phyloP scores from a whole-genome alignment of 2,329 filamentous ascomycete genomes.

The Gnomoniopsis smithogilvyi region DNA sequence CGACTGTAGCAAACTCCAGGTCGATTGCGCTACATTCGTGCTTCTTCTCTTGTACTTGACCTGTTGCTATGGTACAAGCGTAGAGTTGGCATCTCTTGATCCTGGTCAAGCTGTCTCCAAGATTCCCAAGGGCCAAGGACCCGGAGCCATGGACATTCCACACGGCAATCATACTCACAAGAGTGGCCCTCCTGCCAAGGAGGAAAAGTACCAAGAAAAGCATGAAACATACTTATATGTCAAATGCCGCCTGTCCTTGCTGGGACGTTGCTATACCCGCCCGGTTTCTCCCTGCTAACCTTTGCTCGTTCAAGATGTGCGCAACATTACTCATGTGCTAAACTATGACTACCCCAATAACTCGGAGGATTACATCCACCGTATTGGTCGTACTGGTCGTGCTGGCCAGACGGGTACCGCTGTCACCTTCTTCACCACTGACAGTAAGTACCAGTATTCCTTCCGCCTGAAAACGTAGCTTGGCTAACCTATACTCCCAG shows the following conservation, averaged over 20 bases:
- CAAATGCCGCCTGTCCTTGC: conserved; percentile 43
- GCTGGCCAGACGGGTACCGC: conserved; percentile 93
- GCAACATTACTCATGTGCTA: conserved; percentile 99
- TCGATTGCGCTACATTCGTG: conserved; percentile 65
- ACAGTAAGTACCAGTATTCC: conserved; percentile 68
- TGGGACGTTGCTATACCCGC: conserved; percentile 60
- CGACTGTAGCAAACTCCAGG: conserved; percentile 53
- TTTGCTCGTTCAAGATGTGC: conserved; percentile 83
- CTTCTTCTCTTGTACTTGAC: conserved; percentile 71
- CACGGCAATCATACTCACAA: conserved; percentile 51
- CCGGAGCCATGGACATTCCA: conserved; percentile 50
- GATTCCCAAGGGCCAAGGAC: conserved; percentile 56
- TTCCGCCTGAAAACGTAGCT: not conserved
- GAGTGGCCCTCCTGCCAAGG: conserved; percentile 57
- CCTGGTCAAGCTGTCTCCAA: conserved; percentile 66
- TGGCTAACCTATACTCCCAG: conserved; percentile 46
- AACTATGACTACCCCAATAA: conserved; percentile 99
- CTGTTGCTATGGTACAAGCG: conserved; percentile 64
- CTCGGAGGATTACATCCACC: conserved; percentile 96
- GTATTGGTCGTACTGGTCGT: conserved; percentile 93
- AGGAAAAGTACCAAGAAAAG: conserved; percentile 47
- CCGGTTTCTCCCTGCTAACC: conserved; percentile 70
- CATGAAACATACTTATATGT: conserved; percentile 50
- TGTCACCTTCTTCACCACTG: conserved; percentile 98
- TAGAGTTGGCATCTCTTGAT: conserved; percentile 79